Percentiles rank a stretch among this genome's conserved stretches.
phyloP scores from a whole-genome alignment of 345 rosid species.

The Lepidium aucheri region DNA sequence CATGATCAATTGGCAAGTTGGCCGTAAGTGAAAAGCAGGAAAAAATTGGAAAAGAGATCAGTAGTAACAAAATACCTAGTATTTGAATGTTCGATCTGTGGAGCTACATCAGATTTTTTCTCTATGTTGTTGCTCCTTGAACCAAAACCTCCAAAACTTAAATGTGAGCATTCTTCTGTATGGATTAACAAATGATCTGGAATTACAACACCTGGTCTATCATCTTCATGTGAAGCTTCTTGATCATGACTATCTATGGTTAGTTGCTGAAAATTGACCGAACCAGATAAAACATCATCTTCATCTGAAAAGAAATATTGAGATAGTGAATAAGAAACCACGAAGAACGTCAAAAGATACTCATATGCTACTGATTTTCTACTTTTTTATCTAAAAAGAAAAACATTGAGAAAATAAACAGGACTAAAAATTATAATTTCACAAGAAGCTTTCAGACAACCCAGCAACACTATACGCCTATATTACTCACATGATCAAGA shows the following conservation, averaged over 20 bases:
- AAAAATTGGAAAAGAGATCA: not conserved
- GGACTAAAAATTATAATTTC: not conserved
- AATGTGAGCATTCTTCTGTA: slow-evolving; percentile 70
- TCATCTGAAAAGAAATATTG: slow-evolving; percentile 41
- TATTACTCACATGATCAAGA: not conserved
- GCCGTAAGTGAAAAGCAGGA: not conserved
- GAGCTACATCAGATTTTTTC: slow-evolving; percentile 44
- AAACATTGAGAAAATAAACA: too few relatives aligned
- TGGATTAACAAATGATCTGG: slow-evolving; percentile 93
- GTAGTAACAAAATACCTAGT: slow-evolving; percentile 42
- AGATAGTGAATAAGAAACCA: not conserved
- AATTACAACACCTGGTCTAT: slow-evolving; percentile 70
- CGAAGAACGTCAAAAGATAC: not conserved
- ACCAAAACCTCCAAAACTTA: slow-evolving; percentile 45
- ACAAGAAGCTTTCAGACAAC: not conserved
- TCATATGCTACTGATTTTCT: not conserved
- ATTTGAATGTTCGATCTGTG: slow-evolving; percentile 46
- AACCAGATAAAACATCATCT: slow-evolving; percentile 44
- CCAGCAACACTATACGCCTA: not conserved
- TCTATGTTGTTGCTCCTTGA: slow-evolving; percentile 55
- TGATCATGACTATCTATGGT: slow-evolving; percentile 49
- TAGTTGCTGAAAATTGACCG: slow-evolving; percentile 52
- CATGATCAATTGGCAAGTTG: slow-evolving; percentile 1
- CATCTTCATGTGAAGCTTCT: slow-evolving; percentile 47
- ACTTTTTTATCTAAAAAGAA: too few relatives aligned